Evolutionary conservation across 306 rosid species (phyloP), one percentile per base, ranked within the genome.

Genomic region (Trifolium subterraneum): DNA sequence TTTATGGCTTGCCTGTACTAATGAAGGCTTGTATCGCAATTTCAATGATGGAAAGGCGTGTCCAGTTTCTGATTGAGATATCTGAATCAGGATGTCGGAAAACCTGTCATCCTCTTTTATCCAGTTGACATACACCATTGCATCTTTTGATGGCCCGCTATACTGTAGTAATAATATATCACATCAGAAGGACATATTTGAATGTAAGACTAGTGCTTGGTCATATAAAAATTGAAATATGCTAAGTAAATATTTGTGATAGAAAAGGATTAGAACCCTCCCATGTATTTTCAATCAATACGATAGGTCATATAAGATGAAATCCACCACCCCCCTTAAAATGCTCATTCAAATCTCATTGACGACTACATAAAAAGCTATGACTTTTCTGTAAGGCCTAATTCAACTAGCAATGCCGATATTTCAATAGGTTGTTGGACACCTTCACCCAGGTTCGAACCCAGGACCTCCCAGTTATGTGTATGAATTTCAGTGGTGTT

Each of bases 131-230:
- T 94, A 94, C 0, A 81, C 80, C 68, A 90, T 52, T 45, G 97
- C 97, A 62, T 88, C 93, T 86, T 87, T 88, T 20, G 86, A 87
- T 10, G 95, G 97, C 50, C 97, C 98, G 82, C 98, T 94, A 81
- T 83, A 94, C 98, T 91, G 97, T 66, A 75, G 76, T 78, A 77
- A 22, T 22, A 66, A 81, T 68, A 67, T 48, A 74, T 66, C 27
- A 81, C 42, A 82, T 67, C 78, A 82, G 5, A 48, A 67, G 5
- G 54, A 67, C 39, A 70, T 25, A 62, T 70, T 54, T 65, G 64
- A 63, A 79, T 35, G 2, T 70, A 66, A 59, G 45, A 55, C 54
- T 16, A 12, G 15, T 27, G 42, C 42, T 59, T 22, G 47, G 27
- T 62, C 15, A 22, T 54, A 31, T 23, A 22, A 79, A 79, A 47